phyloP scores from a whole-genome alignment of 495 filamentous ascomycete species.

The Lentithecium fluviatile region DNA sequence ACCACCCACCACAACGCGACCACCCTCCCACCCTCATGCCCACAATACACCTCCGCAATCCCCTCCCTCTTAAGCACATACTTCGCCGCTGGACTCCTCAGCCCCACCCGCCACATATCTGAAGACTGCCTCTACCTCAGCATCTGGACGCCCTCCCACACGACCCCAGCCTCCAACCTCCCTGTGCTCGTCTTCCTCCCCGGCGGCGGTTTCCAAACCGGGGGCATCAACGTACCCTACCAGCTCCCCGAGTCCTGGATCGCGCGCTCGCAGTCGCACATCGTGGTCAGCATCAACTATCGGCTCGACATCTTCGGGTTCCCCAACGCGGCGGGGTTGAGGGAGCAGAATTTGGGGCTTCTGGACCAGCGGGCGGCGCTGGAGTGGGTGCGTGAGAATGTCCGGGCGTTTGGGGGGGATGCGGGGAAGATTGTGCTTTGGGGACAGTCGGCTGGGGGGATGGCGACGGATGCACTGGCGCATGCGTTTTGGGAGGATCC shows the following conservation, averaged over 20 bases:
- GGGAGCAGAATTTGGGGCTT: slow-evolving; percentile 45
- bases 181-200: slow-evolving; percentile 14
- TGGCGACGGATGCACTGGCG: slow-evolving; percentile 60
- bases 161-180: neutral
- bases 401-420: slow-evolving; percentile 40
- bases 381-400: slow-evolving; percentile 44
- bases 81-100: slow-evolving; percentile 5
- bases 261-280: slow-evolving; percentile 10
- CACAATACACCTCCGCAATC: slow-evolving; percentile 5
- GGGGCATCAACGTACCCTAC: slow-evolving; percentile 3
- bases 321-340: slow-evolving; percentile 40
- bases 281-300: slow-evolving; percentile 59
- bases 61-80: neutral
- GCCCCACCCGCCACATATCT: slow-evolving; percentile 15
- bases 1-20: neutral
- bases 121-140: slow-evolving; percentile 34
- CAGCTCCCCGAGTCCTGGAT: slow-evolving; percentile 5
- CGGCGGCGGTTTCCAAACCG: slow-evolving; percentile 1
- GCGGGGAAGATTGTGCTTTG: slow-evolving; percentile 57
- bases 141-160: slow-evolving; percentile 5
- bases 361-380: slow-evolving; percentile 46
- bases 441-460: slow-evolving; percentile 69
- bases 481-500: slow-evolving; percentile 40
- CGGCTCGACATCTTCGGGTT: slow-evolving; percentile 34
- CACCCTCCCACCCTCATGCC: slow-evolving; percentile 13